A percentile compares a stretch with the other conserved stretches of the same genome.
These are phyloP conservation scores for Xylaria flabelliformis DNA, from an alignment of 495 filamentous ascomycete species.

Conservation along the genomic window DNA sequence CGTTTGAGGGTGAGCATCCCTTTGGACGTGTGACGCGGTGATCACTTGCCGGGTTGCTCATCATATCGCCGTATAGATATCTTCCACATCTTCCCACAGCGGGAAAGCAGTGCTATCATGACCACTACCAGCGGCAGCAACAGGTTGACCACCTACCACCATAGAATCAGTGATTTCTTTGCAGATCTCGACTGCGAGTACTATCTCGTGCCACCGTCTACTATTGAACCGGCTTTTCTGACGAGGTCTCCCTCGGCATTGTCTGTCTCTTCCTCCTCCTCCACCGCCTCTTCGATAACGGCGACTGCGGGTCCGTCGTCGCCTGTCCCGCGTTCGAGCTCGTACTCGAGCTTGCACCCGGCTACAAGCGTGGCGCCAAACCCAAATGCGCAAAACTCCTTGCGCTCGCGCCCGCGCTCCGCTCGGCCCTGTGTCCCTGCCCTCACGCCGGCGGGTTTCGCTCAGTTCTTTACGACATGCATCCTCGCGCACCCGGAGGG, in stretches of 20 bases:
- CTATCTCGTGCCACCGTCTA: conserved; percentile 71
- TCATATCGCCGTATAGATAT: conserved; percentile 47
- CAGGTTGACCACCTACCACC: conserved; percentile 28
- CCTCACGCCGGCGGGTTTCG: conserved; percentile 81
- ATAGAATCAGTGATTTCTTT: conserved; percentile 69
- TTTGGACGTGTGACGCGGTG: neutral
- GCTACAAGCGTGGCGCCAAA: neutral
- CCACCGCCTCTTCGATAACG: neutral
- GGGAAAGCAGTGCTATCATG: conserved; percentile 25
- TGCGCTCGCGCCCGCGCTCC: conserved; percentile 43
- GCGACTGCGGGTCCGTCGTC: conserved; percentile 8
- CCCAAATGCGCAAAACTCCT: neutral
- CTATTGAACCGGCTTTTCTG: neutral
- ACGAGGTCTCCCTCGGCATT: conserved; percentile 3
- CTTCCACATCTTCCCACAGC: conserved; percentile 43
- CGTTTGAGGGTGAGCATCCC: conserved; percentile 43
- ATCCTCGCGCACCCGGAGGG: conserved; percentile 79
- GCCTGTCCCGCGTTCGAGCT: conserved; percentile 22
- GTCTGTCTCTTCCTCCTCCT: conserved; percentile 11
- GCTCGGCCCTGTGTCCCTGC: conserved; percentile 73
- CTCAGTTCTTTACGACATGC: conserved; percentile 74
- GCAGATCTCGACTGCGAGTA: conserved; percentile 79
- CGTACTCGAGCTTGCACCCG: conserved; percentile 21
- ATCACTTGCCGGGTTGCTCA: conserved; percentile 2
- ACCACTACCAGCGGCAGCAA: conserved; percentile 32